Evolutionary conservation across 768 basidiomycete genomes (phyloP).

Genomic region (Termitomyces sp.): DNA sequence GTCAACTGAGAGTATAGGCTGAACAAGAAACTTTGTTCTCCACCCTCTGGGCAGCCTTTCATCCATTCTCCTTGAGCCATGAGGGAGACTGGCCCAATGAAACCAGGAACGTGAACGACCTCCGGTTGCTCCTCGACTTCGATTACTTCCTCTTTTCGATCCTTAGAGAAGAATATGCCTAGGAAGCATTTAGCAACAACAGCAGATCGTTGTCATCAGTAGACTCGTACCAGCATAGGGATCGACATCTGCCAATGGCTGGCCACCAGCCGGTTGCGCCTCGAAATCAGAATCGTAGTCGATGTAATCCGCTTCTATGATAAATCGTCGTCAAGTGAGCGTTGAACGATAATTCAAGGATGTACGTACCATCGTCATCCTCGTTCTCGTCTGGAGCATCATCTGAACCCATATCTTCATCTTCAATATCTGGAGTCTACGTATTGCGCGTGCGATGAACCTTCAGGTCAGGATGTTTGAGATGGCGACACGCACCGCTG

Average conservation of each 20-base stretch:
- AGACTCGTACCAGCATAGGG: conserved; percentile 73
- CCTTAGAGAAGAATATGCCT: conserved; percentile 96
- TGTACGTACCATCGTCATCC: conserved; percentile 44
- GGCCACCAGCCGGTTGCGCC: conserved; percentile 33
- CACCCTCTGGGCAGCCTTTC: conserved; percentile 94
- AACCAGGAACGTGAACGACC: conserved; percentile 35
- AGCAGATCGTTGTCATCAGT: not conserved
- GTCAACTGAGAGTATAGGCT: conserved; percentile 74
- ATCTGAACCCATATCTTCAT: conserved; percentile 42
- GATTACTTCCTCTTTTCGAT: conserved; percentile 86
- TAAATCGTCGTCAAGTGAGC: not conserved
- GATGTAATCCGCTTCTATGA: conserved; percentile 51
- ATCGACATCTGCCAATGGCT: conserved; percentile 60
- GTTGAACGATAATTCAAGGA: not conserved
- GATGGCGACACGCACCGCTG: conserved; percentile 19
- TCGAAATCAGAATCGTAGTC: conserved; percentile 86
- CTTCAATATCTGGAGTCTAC: conserved; percentile 58
- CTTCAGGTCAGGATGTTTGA: not conserved
- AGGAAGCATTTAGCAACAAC: conserved; percentile 8
- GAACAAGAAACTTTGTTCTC: conserved; percentile 88
- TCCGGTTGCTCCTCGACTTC: conserved; percentile 85
- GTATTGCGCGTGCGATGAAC: not conserved
- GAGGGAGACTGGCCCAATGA: conserved; percentile 49
- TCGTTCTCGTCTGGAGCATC: conserved; percentile 44
- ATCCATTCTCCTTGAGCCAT: conserved; percentile 94